phyloP scores from a whole-genome alignment of 2,329 filamentous ascomycete genomes.

The Xenosphaeropsis pyriputrescens region DNA sequence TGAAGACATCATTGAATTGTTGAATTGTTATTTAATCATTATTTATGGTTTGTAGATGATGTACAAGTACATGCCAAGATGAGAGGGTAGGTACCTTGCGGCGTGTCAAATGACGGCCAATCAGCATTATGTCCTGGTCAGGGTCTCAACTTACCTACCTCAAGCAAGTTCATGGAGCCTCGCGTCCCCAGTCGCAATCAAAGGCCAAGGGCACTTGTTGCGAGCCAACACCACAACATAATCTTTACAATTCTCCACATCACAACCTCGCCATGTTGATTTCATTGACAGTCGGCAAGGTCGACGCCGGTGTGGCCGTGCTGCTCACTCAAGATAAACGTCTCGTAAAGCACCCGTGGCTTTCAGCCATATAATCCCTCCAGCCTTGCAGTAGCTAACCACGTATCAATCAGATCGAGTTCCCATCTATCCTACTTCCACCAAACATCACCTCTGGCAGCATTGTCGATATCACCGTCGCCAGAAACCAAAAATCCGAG shows the following conservation, averaged over 20 bases:
- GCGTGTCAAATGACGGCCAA: background rate
- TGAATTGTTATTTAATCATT: background rate
- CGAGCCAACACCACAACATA: background rate
- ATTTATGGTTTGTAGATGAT: too few species aligned
- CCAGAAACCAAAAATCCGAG: slow-evolving; percentile 74
- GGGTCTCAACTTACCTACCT: background rate
- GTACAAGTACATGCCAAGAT: too few species aligned
- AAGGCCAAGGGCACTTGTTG: background rate
- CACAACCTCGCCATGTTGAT: slow-evolving; percentile 58
- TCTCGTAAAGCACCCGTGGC: slow-evolving; percentile 44
- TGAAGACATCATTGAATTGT: too few species aligned
- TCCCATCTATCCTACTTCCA: slow-evolving; percentile 91
- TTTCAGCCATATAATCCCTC: background rate
- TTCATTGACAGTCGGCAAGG: slow-evolving; percentile 96
- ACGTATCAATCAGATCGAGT: slow-evolving; percentile 69
- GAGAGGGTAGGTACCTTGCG: too few species aligned
- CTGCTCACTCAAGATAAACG: slow-evolving; percentile 94
- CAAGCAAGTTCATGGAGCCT: background rate
- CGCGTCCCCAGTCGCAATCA: background rate
- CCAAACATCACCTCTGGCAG: slow-evolving; percentile 90
- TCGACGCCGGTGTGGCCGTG: slow-evolving; percentile 95
- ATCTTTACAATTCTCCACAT: background rate
- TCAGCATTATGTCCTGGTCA: slow-evolving; percentile 1
- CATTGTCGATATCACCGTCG: slow-evolving; percentile 94
- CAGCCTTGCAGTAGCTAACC: slow-evolving; percentile 9